These are phyloP conservation scores for Trichoderma atrobrunneum DNA, from an alignment of 2,329 filamentous ascomycete genomes.

Conservation along the genomic window DNA sequence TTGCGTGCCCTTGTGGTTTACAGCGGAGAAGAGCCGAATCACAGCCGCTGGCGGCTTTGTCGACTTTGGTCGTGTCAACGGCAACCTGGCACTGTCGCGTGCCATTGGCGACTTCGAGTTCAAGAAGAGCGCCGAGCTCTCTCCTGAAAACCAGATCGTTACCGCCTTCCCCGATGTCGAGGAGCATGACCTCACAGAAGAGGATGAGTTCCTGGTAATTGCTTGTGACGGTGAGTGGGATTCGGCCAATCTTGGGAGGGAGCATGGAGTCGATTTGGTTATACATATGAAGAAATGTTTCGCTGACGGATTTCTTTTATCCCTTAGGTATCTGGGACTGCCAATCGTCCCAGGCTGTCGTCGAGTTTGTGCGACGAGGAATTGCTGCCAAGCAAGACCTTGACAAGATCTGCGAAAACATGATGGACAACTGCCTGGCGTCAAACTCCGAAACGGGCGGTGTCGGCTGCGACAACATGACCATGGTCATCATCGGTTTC, in stretches of 20 bases:
- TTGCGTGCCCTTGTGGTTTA: conserved; percentile 20
- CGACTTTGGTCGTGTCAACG: conserved; percentile 97
- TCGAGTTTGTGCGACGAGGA: conserved; percentile 94
- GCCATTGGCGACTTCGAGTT: conserved; percentile 99
- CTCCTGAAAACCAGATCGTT: conserved; percentile 98
- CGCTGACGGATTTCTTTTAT: neutral
- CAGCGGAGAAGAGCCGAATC: conserved; percentile 94
- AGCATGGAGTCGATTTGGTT: neutral
- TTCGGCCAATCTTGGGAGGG: neutral
- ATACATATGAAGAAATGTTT: neutral
- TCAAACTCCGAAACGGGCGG: conserved; percentile 97
- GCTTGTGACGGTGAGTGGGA: conserved; percentile 77
- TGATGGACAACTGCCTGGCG: conserved; percentile 99
- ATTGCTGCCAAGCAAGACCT: conserved; percentile 96
- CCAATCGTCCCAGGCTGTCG: conserved; percentile 93
- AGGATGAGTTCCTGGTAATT: conserved; percentile 93
- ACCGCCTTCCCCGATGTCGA: conserved; percentile 95
- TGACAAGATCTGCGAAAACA: conserved; percentile 95
- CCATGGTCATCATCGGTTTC: conserved; percentile 87
- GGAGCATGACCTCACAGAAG: conserved; percentile 81
- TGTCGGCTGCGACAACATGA: conserved; percentile 99
- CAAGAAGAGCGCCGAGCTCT: conserved; percentile 96
- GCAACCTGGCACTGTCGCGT: conserved; percentile 92
- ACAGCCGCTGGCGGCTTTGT: conserved; percentile 95
- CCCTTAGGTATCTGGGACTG: conserved; percentile 94